These are phyloP conservation scores for Hymenoscyphus linearis DNA, from an alignment of 2,329 filamentous ascomycete species.

Conservation along the genomic window DNA sequence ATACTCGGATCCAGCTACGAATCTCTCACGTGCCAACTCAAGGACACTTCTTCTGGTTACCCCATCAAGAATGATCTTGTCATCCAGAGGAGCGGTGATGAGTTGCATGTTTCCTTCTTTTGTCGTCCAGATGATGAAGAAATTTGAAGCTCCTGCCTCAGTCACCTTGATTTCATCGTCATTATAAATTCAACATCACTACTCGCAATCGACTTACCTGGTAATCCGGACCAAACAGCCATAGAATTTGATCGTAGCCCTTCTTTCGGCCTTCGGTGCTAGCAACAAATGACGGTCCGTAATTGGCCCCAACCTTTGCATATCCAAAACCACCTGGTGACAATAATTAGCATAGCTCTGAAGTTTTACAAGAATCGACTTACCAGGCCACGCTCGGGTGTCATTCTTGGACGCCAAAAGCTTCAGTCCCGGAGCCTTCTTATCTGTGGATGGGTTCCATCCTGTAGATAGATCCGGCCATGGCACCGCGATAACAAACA, in stretches of 20 bases:
- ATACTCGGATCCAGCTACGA: conserved; percentile 38
- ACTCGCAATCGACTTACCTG: conserved; percentile 3
- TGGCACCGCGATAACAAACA: conserved; percentile 70
- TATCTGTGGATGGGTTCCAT: conserved; percentile 18
- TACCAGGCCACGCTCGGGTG: conserved; percentile 73
- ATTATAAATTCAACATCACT: neutral
- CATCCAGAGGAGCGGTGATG: conserved; percentile 77
- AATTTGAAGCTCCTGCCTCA: conserved; percentile 88
- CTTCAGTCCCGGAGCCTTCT: conserved; percentile 52
- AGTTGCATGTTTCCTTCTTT: conserved; percentile 61
- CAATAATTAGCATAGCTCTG: too few relatives aligned
- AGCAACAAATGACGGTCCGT: conserved; percentile 75
- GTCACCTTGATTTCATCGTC: conserved; percentile 57
- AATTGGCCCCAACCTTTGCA: conserved; percentile 90
- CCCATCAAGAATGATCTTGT: conserved; percentile 79
- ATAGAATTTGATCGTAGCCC: conserved; percentile 85
- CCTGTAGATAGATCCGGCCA: conserved; percentile 39
- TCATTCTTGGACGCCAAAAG: conserved; percentile 77
- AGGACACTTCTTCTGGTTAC: conserved; percentile 76
- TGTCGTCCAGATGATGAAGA: conserved; percentile 76
- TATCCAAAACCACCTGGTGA: conserved; percentile 75
- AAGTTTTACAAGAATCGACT: too few relatives aligned
- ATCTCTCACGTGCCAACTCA: conserved; percentile 61
- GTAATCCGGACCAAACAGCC: conserved; percentile 71
- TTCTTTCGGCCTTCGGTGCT: conserved; percentile 64